Evolutionary conservation across 306 rosid species (phyloP), one percentile per base, ranked within the genome.

Genomic region (Trichosanthes truncata): DNA sequence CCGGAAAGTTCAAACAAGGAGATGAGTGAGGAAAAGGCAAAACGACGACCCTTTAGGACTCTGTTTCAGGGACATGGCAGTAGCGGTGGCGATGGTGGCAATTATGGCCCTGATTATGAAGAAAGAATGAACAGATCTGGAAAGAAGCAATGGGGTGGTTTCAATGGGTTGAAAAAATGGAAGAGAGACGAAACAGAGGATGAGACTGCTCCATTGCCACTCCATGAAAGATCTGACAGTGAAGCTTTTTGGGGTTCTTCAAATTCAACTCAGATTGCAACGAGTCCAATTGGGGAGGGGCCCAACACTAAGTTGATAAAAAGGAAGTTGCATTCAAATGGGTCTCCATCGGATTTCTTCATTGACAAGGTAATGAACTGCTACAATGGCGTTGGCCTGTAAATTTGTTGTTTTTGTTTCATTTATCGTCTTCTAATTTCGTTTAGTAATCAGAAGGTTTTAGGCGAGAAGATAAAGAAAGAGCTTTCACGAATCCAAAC

Each of bases 111-210:
- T 6, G 45, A 74, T 52, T 77, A 7, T 41, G 68, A 40, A 45
- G 90, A 79, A 17, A 88, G 86, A 73, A 66, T 77, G 53, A 80
- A 76, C 7, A 91, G 89, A 87, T 84, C 93, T 1, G 87, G 61
- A 0, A 93, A 95, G 61, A 91, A 85, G 55, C 91, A 90, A 84
- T 90, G 94, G 96, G 91, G 89, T 4, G 91, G 89, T 4, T 89
- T 90, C 74, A 93, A 90, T 17, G 92, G 97, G 60, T 85, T 89
- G 77, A 92, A 85, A 89, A 92, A 90, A 87, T 90, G 97, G 97
- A 96, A 86, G 89, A 89, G 81, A 79, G 84, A 21, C 66, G 96
- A 91, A 2, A 45, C 88, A 13, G 94, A 96, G 18, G 93, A 96
- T 76, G 98, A 90, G 53, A 91, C 90, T 73, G 79, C 93, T 86